Evolutionary conservation across 1,284 basidiomycete genomes (phyloP), one percentile per base, ranked within the genome.

Genomic region (Moesziomyces antarcticus): DNA sequence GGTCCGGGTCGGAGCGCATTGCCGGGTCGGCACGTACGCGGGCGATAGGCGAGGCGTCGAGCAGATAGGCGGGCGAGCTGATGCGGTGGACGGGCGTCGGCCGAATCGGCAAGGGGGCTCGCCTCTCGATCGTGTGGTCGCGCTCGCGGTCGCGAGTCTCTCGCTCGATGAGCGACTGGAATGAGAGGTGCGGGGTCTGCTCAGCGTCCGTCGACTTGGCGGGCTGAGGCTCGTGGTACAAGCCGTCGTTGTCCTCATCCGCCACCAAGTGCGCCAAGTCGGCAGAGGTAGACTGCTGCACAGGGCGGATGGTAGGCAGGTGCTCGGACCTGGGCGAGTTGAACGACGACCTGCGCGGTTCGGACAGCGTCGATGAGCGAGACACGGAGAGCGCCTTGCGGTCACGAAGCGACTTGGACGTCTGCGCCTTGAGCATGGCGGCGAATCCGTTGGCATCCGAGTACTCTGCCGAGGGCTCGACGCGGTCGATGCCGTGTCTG

Each of bases 381-480:
- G 66, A 60, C 22, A 70, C 47, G 11, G 67, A 65, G 6, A 70
- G 50, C 1, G 68, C 69, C 49, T 77, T 66, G 59, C 56, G 62
- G 37, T 71, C 59, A 35, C 63, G 57, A 44, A 79, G 61, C 56
- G 75, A 77, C 44, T 64, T 63, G 44, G 56, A 37, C 30, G 75
- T 79, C 56, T 77, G 75, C 20, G 57, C 63, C 51, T 64, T 68
- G 54, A 77, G 71, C 69, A 73, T 66, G 20, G 58, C 54, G 5
- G 78, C 77, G 27, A 77, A 78, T 30, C 68, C 33, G 27, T 60
- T 64, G 42, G 54, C 60, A 45, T 62, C 43, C 41, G 61, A 61
- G 11, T 63, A 60, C 7, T 60, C 50, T 41, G 53, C 30, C 8
- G 56, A 41, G 20, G 64, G 53, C n/a, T 57, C 53, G 53, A 25